Conservation (phyloP, 1,284 basidiomycete genomes). For the Bondarzewia mesenterica region DNA sequence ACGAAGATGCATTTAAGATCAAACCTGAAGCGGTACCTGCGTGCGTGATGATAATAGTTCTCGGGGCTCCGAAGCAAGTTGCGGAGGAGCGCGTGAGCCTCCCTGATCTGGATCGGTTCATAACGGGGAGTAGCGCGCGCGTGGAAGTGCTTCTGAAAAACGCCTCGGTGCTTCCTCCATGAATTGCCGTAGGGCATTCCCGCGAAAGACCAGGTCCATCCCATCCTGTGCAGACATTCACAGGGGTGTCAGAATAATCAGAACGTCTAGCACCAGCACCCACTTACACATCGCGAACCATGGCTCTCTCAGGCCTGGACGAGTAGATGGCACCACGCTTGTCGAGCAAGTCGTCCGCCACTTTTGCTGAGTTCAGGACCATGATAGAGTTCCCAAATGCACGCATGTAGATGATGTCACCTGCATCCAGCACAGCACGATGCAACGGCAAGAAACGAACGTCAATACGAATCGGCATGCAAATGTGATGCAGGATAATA, state of each 20-base stretch:
- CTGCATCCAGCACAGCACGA: background rate
- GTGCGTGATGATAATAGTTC: background rate
- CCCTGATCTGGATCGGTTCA: background rate
- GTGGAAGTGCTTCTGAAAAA: background rate
- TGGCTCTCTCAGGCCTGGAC: conserved; percentile 30
- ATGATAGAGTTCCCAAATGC: conserved; percentile 28
- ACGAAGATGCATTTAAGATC: background rate
- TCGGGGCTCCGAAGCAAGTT: background rate
- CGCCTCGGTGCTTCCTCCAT: background rate
- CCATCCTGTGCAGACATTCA: background rate
- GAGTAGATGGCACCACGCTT: conserved; percentile 26
- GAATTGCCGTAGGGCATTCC: background rate
- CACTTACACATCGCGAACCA: conserved; percentile 37
- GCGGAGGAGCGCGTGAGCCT: background rate
- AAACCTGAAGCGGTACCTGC: background rate
- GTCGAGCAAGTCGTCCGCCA: conserved; percentile 35
- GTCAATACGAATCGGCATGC: too few species aligned
- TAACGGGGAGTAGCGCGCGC: background rate
- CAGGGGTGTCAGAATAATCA: background rate
- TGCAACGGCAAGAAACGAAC: background rate
- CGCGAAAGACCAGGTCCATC: background rate
- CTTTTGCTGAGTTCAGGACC: conserved; percentile 36
- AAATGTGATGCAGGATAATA: background rate
- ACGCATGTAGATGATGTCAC: background rate
- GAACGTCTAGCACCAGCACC: background rate